phyloP scores from a whole-genome alignment of 495 filamentous ascomycete species.

The Penicillium flavigenum region DNA sequence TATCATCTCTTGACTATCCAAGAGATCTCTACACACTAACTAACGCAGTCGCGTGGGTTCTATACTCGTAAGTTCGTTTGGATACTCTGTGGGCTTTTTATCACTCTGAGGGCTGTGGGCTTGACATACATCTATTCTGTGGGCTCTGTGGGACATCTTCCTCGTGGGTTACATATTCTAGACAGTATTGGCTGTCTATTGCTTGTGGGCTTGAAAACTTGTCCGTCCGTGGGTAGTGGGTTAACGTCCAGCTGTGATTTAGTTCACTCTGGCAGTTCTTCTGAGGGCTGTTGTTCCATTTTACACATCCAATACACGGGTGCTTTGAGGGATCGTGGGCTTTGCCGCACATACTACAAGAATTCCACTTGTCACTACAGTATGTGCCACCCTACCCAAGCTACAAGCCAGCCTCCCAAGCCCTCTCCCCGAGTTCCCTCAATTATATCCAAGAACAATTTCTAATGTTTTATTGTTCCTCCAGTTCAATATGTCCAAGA shows the following conservation, averaged over 20 bases:
- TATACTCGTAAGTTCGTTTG: constrained; percentile 47
- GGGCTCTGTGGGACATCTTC: constrained; percentile 42
- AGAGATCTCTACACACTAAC: constrained; percentile 28
- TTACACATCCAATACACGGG: constrained; percentile 33
- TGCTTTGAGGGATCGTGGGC: constrained; percentile 44
- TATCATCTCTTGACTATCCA: constrained; percentile 12
- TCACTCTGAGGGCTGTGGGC: constrained; percentile 52
- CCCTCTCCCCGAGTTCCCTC: constrained; percentile 1
- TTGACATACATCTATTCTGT: constrained; percentile 46
- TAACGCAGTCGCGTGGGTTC: constrained; percentile 40
- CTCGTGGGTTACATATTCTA: constrained; percentile 47
- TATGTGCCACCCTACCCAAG: constrained; percentile 21
- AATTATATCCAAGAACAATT: not conserved
- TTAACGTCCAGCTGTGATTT: constrained; percentile 39
- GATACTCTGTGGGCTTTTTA: constrained; percentile 47
- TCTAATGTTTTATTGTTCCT: constrained; percentile 27
- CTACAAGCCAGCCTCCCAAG: constrained; percentile 14
- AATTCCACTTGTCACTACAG: constrained; percentile 21
- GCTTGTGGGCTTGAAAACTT: constrained; percentile 50
- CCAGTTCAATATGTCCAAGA: constrained; percentile 53
- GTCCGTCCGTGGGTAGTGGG: constrained; percentile 50
- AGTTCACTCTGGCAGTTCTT: constrained; percentile 34
- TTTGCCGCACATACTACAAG: constrained; percentile 41
- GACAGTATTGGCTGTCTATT: constrained; percentile 47
- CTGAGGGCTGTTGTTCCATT: constrained; percentile 36